Evolutionary conservation across 208 protist species (phyloP).

Genomic region (Acanthamoeba healyi): DNA sequence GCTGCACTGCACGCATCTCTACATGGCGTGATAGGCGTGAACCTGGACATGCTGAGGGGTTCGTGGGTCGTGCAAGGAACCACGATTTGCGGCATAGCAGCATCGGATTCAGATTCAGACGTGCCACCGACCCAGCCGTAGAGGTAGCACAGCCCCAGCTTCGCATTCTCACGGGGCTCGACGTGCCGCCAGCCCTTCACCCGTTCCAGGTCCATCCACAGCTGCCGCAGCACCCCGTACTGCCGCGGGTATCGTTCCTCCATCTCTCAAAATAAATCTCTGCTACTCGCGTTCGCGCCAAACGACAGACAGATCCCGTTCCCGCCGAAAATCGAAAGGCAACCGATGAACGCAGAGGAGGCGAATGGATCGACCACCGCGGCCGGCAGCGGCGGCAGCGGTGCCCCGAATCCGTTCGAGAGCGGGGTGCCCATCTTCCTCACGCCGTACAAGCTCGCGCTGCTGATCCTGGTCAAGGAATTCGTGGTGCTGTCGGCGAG

Average conservation of each 20-base stretch:
- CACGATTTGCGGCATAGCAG: not conserved
- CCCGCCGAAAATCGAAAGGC: not conserved
- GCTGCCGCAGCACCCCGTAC: conserved; percentile 10
- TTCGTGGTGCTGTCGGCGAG: conserved; percentile 28
- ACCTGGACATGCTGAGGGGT: conserved; percentile 29
- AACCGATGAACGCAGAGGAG: not conserved
- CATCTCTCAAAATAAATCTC: not conserved
- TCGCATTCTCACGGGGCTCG: not conserved
- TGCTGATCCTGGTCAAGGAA: conserved; percentile 19
- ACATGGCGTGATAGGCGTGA: not conserved
- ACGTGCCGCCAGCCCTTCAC: conserved; percentile 43
- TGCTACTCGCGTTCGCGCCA: too few species aligned
- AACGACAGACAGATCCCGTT: not conserved
- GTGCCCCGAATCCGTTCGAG: not conserved
- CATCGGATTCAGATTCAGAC: not conserved
- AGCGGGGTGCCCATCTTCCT: conserved; percentile 7
- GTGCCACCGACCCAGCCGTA: not conserved
- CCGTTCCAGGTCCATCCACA: conserved; percentile 3
- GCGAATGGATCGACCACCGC: not conserved
- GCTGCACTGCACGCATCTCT: too few species aligned
- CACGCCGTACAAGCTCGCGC: not conserved
- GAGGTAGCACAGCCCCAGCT: not conserved
- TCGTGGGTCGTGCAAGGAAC: not conserved
- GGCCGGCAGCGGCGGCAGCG: not conserved
- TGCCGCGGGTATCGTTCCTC: conserved; percentile 1